Evolutionary conservation across 106 monocot genomes (phyloP), one percentile per base, ranked within the genome.

Genomic region (Phalaenopsis equestris): DNA sequence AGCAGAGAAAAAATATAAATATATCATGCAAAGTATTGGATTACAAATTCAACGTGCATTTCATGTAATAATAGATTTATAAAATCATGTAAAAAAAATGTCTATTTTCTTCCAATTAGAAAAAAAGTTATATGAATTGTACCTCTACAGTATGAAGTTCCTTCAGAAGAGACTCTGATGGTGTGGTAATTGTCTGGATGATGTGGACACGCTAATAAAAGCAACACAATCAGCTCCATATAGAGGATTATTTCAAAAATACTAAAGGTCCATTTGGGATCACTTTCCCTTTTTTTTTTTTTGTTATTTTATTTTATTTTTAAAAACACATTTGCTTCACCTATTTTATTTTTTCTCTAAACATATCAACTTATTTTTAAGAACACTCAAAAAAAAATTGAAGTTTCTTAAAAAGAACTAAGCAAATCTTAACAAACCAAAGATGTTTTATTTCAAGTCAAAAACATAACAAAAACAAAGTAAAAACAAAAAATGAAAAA

Each of bases 81-180:
- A 2, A 47, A 72, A 49, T 42, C 8, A 37, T 14, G n/a, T 3
- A 19, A 72, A 37, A 30, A 80, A 11, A 49, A 49, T 1, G 37
- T 52, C 72, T 39, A 24, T 42, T 12, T 70, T 57, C 56, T 46
- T 55, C 46, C 9, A 12, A 42, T 75, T 41, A 79, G 12, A 72
- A 37, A 30, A 80, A 11, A 38, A 41, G 17, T 64, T 42, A 30
- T 58, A 77, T 52, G 85, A 49, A 56, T 45, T 80, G 84, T 79
- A 92, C 92, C 92, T 92, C 92, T 15, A 90, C 92, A 81, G 82
- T 90, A 52, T 83, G 82, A 81, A 92, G 92, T 74, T 92, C 90
- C 42, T 90, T 92, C n/a, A 92, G 82, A 84, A 92, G 90, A 81
- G 90, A 92, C 77, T 84, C 86, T 78, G 92, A 92, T 81, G 92